Conservation (phyloP, 345 rosid genomes). For the Hibiscus syriacus region DNA sequence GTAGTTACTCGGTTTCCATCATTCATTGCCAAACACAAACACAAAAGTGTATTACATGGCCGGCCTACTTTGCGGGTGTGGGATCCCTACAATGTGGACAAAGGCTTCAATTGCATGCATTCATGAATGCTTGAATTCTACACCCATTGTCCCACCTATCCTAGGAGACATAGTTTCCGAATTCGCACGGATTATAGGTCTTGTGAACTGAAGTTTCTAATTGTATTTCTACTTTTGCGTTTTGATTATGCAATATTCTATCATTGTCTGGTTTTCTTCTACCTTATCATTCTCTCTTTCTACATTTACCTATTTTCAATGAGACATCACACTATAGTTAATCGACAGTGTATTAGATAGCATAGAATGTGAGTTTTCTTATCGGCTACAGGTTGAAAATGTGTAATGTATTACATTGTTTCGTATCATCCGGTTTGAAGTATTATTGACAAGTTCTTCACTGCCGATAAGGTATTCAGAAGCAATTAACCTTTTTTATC, state of each 20-base stretch:
- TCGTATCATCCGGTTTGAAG: too few species aligned
- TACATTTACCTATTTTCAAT: too few species aligned
- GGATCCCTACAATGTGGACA: slow-evolving; percentile 19
- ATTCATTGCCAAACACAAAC: too few species aligned
- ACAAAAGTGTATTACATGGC: too few species aligned
- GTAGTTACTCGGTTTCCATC: too few species aligned
- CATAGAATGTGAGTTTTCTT: too few species aligned
- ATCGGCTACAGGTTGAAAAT: not conserved
- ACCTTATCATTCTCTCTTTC: too few species aligned
- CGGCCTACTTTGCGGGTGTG: slow-evolving; percentile 15
- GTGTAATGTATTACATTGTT: not conserved
- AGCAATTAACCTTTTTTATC: too few species aligned
- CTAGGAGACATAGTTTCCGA: not conserved
- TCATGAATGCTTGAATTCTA: slow-evolving; percentile 14
- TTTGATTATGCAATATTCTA: not conserved
- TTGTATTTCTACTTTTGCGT: not conserved
- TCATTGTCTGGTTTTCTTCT: not conserved
- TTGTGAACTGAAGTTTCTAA: too few species aligned
- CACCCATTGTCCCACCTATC: slow-evolving; percentile 5
- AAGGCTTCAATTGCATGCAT: slow-evolving; percentile 14
- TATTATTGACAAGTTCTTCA: not conserved
- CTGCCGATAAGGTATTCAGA: not conserved
- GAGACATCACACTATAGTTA: too few species aligned
- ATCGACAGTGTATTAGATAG: too few species aligned
- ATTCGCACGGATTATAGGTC: not conserved